Percentiles rank a stretch among this genome's conserved stretches.
phyloP scores from a whole-genome alignment of 148 eudicot genomes.

The Fagopyrum homotropicum region DNA sequence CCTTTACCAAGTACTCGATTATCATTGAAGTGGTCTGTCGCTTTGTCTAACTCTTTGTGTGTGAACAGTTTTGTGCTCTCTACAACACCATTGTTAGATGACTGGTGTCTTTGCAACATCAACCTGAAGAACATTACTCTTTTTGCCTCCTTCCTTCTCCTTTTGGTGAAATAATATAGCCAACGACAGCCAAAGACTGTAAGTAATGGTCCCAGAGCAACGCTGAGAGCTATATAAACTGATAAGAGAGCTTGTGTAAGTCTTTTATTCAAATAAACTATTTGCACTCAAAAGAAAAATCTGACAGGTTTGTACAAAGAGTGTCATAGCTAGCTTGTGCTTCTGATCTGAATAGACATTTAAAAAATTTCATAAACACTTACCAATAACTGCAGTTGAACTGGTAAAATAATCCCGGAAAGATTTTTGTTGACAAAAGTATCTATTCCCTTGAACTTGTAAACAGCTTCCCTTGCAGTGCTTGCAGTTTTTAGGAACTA shows the following conservation, averaged over 20 bases:
- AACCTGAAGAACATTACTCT: background rate
- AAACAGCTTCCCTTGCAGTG: background rate
- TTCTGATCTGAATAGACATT: background rate
- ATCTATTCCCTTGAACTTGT: background rate
- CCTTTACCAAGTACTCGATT: constrained; percentile 10
- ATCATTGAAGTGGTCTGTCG: constrained; percentile 5
- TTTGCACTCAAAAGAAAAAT: background rate
- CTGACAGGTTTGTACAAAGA: background rate
- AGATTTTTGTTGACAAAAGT: background rate
- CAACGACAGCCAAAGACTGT: background rate
- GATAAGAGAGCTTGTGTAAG: background rate
- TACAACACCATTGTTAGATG: background rate
- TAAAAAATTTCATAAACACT: background rate
- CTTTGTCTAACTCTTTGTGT: background rate
- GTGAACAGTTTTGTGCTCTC: constrained; percentile 1
- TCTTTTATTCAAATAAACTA: background rate
- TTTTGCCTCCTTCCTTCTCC: background rate
- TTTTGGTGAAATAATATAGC: background rate
- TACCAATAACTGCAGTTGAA: background rate
- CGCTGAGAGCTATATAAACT: background rate
- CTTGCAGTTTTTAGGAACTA: constrained; percentile 2
- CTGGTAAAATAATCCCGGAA: background rate
- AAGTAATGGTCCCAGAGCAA: background rate
- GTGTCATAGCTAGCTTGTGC: background rate
- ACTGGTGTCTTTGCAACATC: constrained; percentile 5